phyloP scores from a whole-genome alignment of 257 asterid species.

The Handroanthus guayacan region DNA sequence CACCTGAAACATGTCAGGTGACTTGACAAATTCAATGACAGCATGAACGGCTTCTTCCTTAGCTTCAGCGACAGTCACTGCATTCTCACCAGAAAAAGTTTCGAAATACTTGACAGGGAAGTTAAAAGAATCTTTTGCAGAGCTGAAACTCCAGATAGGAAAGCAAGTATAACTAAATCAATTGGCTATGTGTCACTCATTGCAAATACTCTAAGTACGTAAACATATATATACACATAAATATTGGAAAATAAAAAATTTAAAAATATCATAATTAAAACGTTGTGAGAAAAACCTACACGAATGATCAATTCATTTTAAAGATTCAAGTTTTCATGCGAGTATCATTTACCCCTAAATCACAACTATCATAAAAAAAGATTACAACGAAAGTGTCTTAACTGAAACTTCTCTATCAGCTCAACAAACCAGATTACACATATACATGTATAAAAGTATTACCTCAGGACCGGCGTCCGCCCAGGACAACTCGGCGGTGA shows the following conservation, averaged over 20 bases:
- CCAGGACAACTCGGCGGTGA: conserved; percentile 86
- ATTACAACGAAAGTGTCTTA: background rate
- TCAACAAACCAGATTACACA: background rate
- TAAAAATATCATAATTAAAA: too few species aligned
- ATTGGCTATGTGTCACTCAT: background rate
- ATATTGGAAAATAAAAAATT: background rate
- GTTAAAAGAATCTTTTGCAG: conserved; percentile 75
- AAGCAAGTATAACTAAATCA: background rate
- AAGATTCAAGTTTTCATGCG: background rate
- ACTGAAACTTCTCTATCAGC: conserved; percentile 12
- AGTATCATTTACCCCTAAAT: background rate
- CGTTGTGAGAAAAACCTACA: too few species aligned
- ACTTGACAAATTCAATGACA: conserved; percentile 77
- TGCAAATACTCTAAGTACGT: background rate
- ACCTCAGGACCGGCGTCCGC: conserved; percentile 95
- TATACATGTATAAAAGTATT: background rate
- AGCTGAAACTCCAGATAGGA: conserved; percentile 53
- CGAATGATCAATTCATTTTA: too few species aligned
- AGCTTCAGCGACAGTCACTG: conserved; percentile 64
- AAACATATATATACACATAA: background rate
- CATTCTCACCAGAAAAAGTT: conserved; percentile 84
- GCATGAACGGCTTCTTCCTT: conserved; percentile 89
- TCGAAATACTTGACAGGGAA: conserved; percentile 85
- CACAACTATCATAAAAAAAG: background rate
- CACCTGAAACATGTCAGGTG: conserved; percentile 94